These are phyloP conservation scores for Daldinia sp. DNA, from an alignment of 2,329 filamentous ascomycete species.

Conservation along the genomic window DNA sequence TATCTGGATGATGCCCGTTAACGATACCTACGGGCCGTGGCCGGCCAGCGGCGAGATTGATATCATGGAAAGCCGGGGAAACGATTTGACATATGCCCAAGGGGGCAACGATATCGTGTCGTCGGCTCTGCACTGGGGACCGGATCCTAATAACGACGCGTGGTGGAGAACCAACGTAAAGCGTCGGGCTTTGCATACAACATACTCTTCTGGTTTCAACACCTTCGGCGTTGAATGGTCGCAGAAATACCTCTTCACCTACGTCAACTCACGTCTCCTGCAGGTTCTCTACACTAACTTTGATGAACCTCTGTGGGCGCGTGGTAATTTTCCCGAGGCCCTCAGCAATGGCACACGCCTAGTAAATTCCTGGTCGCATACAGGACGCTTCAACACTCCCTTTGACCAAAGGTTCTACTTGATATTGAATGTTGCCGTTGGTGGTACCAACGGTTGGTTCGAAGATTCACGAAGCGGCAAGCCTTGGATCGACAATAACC, in stretches of 20 bases:
- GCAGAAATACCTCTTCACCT: conserved; percentile 89
- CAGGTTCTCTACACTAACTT: conserved; percentile 86
- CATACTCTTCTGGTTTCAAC: conserved; percentile 76
- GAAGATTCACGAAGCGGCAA: conserved; percentile 77
- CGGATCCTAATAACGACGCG: conserved; percentile 76
- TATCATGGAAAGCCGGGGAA: conserved; percentile 83
- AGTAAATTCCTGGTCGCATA: conserved; percentile 72
- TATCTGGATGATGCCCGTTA: conserved; percentile 88
- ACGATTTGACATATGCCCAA: conserved; percentile 80
- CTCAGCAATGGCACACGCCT: conserved; percentile 75
- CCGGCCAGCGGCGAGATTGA: conserved; percentile 86
- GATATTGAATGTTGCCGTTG: conserved; percentile 80
- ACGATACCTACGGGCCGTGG: conserved; percentile 80
- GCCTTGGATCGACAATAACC: conserved; percentile 80
- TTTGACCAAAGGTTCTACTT: conserved; percentile 84
- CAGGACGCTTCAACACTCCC: conserved; percentile 72
- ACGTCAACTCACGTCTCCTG: conserved; percentile 81
- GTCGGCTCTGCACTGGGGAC: conserved; percentile 86
- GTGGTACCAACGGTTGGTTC: conserved; percentile 87
- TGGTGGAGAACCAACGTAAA: conserved; percentile 90
- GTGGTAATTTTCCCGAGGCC: conserved; percentile 74
- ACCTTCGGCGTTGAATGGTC: conserved; percentile 88
- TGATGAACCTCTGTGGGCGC: conserved; percentile 73
- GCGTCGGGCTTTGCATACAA: conserved; percentile 78
- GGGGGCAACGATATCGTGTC: conserved; percentile 86